Percentiles rank a stretch among this genome's conserved stretches.
Evolutionary conservation across 225 moss, liverwort and hornwort genomes (phyloP).

Genomic region (Anthoceros angustus): DNA sequence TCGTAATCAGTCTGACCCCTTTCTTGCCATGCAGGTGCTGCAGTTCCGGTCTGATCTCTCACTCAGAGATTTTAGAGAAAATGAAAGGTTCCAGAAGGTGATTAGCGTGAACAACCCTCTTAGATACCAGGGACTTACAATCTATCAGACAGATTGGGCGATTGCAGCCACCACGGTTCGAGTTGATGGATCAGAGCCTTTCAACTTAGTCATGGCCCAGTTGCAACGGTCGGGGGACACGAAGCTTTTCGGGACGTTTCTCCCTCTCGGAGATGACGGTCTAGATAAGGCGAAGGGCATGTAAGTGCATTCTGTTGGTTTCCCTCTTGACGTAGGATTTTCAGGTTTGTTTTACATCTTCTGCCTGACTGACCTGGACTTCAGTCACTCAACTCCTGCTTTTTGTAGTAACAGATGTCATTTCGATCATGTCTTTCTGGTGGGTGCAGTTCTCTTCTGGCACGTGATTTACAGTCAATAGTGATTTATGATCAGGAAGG

Average conservation of each 20-base stretch:
- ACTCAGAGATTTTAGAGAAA: slow-evolving; percentile 19
- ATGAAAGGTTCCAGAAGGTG: slow-evolving; percentile 26
- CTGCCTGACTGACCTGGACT: not conserved
- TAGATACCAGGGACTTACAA: slow-evolving; percentile 59
- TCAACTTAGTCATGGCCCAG: slow-evolving; percentile 78
- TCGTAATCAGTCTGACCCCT: not conserved
- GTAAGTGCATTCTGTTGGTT: slow-evolving; percentile 14
- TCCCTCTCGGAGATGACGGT: slow-evolving; percentile 52
- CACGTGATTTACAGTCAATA: slow-evolving; percentile 83
- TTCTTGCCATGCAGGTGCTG: slow-evolving; percentile 21
- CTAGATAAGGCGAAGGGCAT: slow-evolving; percentile 57
- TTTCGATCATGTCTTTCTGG: not conserved
- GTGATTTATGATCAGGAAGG: slow-evolving; percentile 85
- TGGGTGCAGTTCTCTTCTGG: slow-evolving; percentile 54
- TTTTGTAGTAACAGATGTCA: not conserved
- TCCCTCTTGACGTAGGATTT: not conserved
- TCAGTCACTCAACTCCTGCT: not conserved
- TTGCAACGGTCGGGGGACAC: slow-evolving; percentile 64
- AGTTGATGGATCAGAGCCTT: slow-evolving; percentile 67
- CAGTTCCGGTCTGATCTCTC: slow-evolving; percentile 85
- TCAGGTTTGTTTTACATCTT: not conserved
- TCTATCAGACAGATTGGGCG: slow-evolving; percentile 97
- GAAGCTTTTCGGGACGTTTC: slow-evolving; percentile 82
- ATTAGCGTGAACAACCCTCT: slow-evolving; percentile 83
- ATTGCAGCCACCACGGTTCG: slow-evolving; percentile 70